phyloP scores from a whole-genome alignment of 441 rosid genomes.

The Melastoma candidum region DNA sequence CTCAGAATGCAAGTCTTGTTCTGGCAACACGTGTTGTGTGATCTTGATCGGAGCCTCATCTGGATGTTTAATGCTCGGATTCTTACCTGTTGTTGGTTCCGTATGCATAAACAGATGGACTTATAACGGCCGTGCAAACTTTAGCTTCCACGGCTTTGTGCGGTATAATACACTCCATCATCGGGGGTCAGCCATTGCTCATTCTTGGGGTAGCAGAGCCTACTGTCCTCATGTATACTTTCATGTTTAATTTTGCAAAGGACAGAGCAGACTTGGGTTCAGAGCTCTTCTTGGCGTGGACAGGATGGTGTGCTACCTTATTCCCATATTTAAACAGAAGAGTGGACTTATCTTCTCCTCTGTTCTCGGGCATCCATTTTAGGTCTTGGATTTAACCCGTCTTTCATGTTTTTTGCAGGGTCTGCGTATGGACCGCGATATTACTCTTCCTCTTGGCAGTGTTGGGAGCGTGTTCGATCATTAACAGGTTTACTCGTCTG shows the following conservation, averaged over 20 bases:
- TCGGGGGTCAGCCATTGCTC: constrained; percentile 64
- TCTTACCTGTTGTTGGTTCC: neutral
- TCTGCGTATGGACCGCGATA: constrained; percentile 66
- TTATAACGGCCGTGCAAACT: constrained; percentile 57
- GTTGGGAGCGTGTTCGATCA: constrained; percentile 58
- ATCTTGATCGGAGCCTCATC: no score
- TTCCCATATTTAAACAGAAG: neutral
- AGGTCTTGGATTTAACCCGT: neutral
- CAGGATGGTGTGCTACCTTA: constrained; percentile 41
- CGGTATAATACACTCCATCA: constrained; percentile 51
- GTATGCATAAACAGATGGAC: constrained; percentile 34
- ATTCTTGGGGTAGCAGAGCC: constrained; percentile 78
- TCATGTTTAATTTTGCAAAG: constrained; percentile 63
- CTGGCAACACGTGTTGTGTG: no score
- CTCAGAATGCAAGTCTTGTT: no score
- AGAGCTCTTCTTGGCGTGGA: constrained; percentile 55
- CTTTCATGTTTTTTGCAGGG: constrained; percentile 31
- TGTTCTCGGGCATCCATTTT: neutral
- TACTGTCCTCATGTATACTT: constrained; percentile 70
- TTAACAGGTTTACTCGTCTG: constrained; percentile 59
- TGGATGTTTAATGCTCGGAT: no score
- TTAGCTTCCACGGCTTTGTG: constrained; percentile 62
- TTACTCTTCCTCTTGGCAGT: constrained; percentile 55
- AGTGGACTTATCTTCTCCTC: no score
- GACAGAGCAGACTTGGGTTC: constrained; percentile 47